Evolutionary conservation across 2,329 filamentous ascomycete species (phyloP).

Genomic region (Cladosporium sp.): DNA sequence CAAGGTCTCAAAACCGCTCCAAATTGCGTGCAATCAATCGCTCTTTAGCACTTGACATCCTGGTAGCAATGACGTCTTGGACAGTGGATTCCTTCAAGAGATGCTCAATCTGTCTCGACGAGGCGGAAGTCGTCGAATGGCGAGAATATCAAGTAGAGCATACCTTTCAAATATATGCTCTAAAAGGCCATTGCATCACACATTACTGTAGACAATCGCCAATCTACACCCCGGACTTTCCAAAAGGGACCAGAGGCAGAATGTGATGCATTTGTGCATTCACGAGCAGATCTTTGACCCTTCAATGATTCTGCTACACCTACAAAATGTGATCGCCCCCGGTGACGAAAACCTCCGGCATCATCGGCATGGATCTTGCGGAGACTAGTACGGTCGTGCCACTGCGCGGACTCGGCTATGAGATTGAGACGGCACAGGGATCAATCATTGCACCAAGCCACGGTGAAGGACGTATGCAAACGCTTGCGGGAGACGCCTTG

Average conservation of each 20-base stretch:
- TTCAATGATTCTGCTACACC: background rate
- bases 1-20: background rate
- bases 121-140: background rate
- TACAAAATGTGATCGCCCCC: background rate
- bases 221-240: background rate
- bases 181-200: background rate
- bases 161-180: background rate
- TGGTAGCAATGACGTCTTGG: background rate
- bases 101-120: background rate
- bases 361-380: background rate
- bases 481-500: background rate
- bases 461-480: background rate
- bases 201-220: background rate
- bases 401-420: background rate
- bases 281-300: background rate
- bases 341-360: background rate
- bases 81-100: background rate
- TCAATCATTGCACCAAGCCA: background rate
- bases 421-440: background rate
- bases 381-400: background rate
- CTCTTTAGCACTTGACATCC: background rate
- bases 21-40: background rate
- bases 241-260: background rate
- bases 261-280: background rate
- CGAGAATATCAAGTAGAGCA: background rate